A percentile compares a stretch with the other conserved stretches of the same genome.
These are phyloP conservation scores for Penicillium sp. DNA, from an alignment of 2,329 filamentous ascomycete species.

Conservation along the genomic window DNA sequence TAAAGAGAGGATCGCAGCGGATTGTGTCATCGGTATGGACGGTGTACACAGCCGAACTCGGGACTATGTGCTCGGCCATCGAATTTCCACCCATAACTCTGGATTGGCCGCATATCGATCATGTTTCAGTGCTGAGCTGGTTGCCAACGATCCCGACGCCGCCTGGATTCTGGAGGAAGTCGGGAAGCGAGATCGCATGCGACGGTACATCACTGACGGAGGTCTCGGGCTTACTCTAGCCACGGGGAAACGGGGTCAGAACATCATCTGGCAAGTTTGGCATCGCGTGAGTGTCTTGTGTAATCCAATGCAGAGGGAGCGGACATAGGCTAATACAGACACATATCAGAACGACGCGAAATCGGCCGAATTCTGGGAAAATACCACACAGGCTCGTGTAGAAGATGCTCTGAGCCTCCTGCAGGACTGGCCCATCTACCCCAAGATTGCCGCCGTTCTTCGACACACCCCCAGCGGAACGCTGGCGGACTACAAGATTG, in stretches of 20 bases:
- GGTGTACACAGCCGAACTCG: constrained; percentile 5
- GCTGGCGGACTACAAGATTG: constrained; percentile 1
- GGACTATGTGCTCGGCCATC: neutral
- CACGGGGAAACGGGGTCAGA: constrained; percentile 1
- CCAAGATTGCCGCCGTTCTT: neutral
- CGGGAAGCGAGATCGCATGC: neutral
- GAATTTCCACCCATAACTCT: neutral
- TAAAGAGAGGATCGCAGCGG: neutral
- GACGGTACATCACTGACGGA: constrained; percentile 1
- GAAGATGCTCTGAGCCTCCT: constrained; percentile 1
- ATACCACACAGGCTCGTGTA: neutral
- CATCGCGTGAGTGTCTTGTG: constrained; percentile 1
- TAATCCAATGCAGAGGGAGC: neutral
- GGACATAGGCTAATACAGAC: neutral
- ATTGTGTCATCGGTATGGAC: constrained; percentile 8
- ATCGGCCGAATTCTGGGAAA: neutral
- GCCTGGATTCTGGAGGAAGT: neutral
- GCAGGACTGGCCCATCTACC: neutral
- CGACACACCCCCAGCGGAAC: neutral
- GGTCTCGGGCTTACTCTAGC: neutral
- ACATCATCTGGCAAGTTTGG: constrained; percentile 1
- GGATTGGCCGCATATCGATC: neutral
- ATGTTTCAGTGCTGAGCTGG: neutral
- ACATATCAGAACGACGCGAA: neutral
- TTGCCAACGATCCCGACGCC: neutral